These are phyloP conservation scores for Vitis labrusca DNA, from an alignment of 164 flowering plant species.

Conservation along the genomic window DNA sequence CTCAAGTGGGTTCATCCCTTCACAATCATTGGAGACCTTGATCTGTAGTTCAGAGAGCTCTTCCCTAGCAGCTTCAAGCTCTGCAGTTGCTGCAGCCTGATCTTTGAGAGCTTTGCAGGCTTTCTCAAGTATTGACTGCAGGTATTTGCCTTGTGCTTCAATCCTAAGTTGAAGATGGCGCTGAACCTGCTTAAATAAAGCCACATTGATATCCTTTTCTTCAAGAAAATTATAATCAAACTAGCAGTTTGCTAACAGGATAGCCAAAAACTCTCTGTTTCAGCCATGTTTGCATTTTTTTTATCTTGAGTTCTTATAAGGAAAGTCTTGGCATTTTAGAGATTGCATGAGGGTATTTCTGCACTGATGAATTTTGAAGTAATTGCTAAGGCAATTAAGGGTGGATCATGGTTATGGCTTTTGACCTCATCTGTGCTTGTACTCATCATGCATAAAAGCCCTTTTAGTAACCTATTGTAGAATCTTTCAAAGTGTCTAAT, in stretches of 20 bases:
- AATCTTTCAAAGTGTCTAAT: neutral
- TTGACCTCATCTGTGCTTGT: too few relatives aligned
- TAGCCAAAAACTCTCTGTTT: neutral
- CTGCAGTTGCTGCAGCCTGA: slow-evolving; percentile 53
- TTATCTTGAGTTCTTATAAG: neutral
- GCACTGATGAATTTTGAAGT: neutral
- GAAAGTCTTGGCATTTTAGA: neutral
- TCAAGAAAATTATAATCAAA: neutral
- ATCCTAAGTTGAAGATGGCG: slow-evolving; percentile 80
- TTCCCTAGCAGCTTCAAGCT: slow-evolving; percentile 74
- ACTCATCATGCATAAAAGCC: neutral
- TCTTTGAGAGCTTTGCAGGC: slow-evolving; percentile 80
- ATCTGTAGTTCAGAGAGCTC: slow-evolving; percentile 79
- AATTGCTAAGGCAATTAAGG: neutral
- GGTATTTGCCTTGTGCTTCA: slow-evolving; percentile 91
- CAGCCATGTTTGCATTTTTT: neutral
- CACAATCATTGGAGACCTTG: slow-evolving; percentile 55
- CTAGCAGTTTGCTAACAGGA: too few relatives aligned
- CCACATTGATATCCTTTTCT: neutral
- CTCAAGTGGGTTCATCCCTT: slow-evolving; percentile 34
- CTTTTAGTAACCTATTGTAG: neutral
- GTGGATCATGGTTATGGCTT: neutral
- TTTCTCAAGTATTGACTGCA: slow-evolving; percentile 85
- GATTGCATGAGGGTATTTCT: neutral
- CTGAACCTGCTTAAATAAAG: slow-evolving; percentile 60